Conservation (phyloP, 2,329 filamentous ascomycete genomes). For the Venturiaceae sp. region DNA sequence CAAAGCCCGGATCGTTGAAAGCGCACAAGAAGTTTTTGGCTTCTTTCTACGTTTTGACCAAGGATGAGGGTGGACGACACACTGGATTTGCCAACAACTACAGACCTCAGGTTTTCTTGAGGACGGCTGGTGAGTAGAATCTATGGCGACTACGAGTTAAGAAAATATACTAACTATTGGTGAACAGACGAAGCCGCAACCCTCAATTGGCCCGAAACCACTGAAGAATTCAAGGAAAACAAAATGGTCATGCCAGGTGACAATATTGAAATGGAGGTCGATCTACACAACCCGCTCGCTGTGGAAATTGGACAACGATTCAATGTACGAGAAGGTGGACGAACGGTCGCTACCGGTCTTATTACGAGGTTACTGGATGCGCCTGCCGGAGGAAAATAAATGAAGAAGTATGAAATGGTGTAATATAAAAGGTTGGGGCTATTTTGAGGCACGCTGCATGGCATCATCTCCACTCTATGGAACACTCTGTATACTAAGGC, state of each 20-base stretch:
- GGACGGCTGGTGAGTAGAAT: conserved; percentile 67
- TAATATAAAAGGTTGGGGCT: neutral
- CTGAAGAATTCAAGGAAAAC: conserved; percentile 51
- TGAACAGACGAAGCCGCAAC: conserved; percentile 54
- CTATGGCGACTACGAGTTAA: neutral
- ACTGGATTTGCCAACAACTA: conserved; percentile 95
- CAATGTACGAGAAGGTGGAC: conserved; percentile 95
- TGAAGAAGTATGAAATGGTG: neutral
- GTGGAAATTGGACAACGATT: conserved; percentile 89
- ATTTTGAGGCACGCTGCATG: too few species aligned
- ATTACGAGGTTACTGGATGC: conserved; percentile 26
- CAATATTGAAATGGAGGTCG: conserved; percentile 95
- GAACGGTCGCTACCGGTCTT: conserved; percentile 35
- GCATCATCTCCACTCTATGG: conserved; percentile 1
- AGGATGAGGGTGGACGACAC: conserved; percentile 97
- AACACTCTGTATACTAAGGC: neutral
- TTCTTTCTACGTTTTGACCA: conserved; percentile 93
- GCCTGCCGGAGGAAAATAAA: neutral
- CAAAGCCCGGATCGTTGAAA: conserved; percentile 73
- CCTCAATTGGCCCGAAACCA: conserved; percentile 79
- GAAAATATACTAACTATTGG: too few species aligned
- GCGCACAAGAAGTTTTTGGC: conserved; percentile 85
- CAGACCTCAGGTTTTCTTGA: conserved; percentile 90
- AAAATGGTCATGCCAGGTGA: conserved; percentile 97
- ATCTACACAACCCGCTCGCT: conserved; percentile 75